Conservation (phyloP, 2,329 filamentous ascomycete genomes). For the Aspergillus uvarum region DNA sequence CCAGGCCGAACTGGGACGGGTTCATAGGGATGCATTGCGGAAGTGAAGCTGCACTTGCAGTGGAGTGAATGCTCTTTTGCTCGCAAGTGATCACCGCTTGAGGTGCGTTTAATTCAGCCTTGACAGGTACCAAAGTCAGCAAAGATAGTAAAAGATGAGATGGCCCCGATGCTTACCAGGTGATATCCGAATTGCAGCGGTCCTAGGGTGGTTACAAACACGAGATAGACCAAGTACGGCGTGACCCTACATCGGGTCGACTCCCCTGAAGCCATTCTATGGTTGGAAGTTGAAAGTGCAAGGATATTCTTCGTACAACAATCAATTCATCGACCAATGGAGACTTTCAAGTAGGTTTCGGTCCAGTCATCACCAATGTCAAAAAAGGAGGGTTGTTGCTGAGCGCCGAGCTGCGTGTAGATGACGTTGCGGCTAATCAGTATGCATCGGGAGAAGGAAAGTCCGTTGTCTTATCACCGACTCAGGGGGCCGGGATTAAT, state of each 20-base stretch:
- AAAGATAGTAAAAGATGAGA: background rate
- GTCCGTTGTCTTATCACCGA: conserved; percentile 5
- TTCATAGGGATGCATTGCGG: conserved; percentile 87
- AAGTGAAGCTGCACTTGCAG: conserved; percentile 18
- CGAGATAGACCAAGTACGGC: conserved; percentile 72
- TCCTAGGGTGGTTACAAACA: conserved; percentile 76
- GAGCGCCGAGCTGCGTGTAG: background rate
- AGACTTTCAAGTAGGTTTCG: background rate
- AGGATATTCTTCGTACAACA: background rate
- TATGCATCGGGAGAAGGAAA: conserved; percentile 12
- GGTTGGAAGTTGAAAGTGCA: background rate
- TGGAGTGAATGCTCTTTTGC: conserved; percentile 53
- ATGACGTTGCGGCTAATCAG: conserved; percentile 10
- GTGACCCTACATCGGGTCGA: conserved; percentile 53
- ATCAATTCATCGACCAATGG: background rate
- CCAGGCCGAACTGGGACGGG: conserved; percentile 74
- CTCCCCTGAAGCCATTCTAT: conserved; percentile 24
- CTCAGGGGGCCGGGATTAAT: background rate
- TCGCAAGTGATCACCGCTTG: conserved; percentile 90
- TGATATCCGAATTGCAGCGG: conserved; percentile 95
- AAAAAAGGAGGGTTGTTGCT: background rate
- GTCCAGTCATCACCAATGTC: conserved; percentile 1
- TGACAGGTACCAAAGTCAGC: conserved; percentile 14
- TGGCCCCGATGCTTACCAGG: conserved; percentile 57
- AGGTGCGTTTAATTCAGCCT: conserved; percentile 94